Evolutionary conservation across 441 rosid species (phyloP), one percentile per base, ranked within the genome.

Genomic region (Pelargonium fulgidum): DNA sequence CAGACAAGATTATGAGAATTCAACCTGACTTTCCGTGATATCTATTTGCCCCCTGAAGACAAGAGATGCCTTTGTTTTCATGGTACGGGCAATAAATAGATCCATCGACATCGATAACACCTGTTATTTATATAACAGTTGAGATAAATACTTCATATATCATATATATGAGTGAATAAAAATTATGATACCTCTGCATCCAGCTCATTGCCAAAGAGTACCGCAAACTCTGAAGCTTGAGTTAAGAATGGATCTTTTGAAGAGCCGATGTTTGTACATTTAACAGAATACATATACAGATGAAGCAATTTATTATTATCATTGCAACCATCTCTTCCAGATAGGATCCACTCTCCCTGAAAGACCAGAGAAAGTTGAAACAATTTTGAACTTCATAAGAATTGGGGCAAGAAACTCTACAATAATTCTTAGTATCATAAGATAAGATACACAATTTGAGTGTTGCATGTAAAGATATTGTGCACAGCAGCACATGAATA

Each of bases 61-160:
- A 84, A 95, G 98, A 79, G 93, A 92, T 84, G 99, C 96, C 90
- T 89, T 89, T 48, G 93, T 90, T 83, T 85, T 84, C 91, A 95
- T 84, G 88, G 96, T 91, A 77, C 99, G 98, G 79, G 98, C 99
- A 81, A 95, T 82, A 91, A 92, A 95, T 79, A 95, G 96, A 92
- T 95, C 97, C 96, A 92, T 87, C 79, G 96, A 88, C 98, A 92
- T 95, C 97, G 98, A 95, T 92, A 95, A 89, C 88, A 95, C 98
- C 99, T 95, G 82, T 63, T 17, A 73, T 56, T 7, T 67, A 47
- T 9, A 64, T 47, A 59, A 54, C 22, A n/a, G 67, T 79, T 41
- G 44, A 56, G 64, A 69, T 7, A 67, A 75, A 61, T 48, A 52
- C 12, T 59, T 54, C 7, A 26, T 45, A 50, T 39, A 71, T 62